Base-by-base conservation (phyloP, 768 basidiomycete genomes). In the Tricholoma sp. region DNA sequence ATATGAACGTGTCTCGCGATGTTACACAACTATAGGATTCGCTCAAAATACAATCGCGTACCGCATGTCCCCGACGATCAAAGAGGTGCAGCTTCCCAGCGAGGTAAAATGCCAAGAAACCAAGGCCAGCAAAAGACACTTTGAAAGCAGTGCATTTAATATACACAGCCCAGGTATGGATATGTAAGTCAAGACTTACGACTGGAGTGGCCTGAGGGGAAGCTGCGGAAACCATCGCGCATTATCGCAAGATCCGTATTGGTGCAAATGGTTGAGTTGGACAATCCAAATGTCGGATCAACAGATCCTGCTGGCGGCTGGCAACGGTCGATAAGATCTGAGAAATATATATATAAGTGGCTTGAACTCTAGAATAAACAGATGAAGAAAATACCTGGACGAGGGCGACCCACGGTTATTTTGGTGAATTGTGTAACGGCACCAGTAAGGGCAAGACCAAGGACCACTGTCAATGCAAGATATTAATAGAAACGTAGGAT, bases 121-220 rank as follows among this genome's bases (percentile, higher is more conserved):
- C 91, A 7, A 99, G 78, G 1, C 96, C 96, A 6, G 94, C 91
- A 67, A 96, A 98, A 0, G 94, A 92, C 53, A 96, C 93, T 91
- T 62, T 9, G 44, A 44, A 31, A 37, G 36, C 48, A 61, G 47
- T 49, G 56, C 15, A 24, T 17, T 12, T 56, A 24, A 24, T 33
- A 52, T 17, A 31, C 34, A 20, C 33, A n/a, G 18, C 33, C 18
- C 11, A 44, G n/a, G 20, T 39, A 28, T 7, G 13, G 10, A 20
- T 24, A 24, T 24, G 33, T 29, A 15, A 15, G 7, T 42, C 29
- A 36, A 44, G 12, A 73, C 88, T 50, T 71, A 94, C 93, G 58
- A 62, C 91, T 93, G 3, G 92, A 87, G 71, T 97, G 94, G 1
- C 95, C 95, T 53, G 90, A 92, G 12, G 88, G 89, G 70, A 98